Evolutionary conservation across 176 grass and related monocot species (phyloP), one percentile per base, ranked within the genome.

Genomic region (Avena atlantica): DNA sequence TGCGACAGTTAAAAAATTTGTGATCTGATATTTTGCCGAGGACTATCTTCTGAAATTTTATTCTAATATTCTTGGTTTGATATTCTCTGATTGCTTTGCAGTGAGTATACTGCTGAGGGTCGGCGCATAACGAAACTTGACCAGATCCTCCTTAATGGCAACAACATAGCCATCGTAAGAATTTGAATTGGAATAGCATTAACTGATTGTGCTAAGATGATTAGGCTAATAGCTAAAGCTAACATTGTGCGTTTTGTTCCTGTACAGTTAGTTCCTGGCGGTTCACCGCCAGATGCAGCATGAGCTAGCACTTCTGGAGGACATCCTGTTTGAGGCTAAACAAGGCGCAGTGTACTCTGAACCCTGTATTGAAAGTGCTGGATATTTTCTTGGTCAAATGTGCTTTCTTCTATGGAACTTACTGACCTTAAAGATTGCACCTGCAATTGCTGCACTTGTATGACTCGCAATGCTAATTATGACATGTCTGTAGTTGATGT

Each of bases 101-200:
- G 97, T 66, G 97, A 99, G 88, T 94, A 97, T 61, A 97, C 94
- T 70, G 48, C 97, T 23, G 97, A 99, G 87, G 97, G 97, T 1
- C 94, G 94, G 40, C 91, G 97, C 61, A 97, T 99, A 59, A 97
- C 92, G 69, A 99, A 99, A 83, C 92, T 99, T 37, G 97, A 99
- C 84, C 97, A 99, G 78, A 99, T 99, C 51, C 89, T 99, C 13
- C 80, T 99, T 21, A 99, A 99, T 37, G 97, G 97, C 67, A 99
- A 97, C 91, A 99, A 99, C 70, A 99, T 99, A 83, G 97, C 97
- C 80, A 99, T 99, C 51, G 97, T 99, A 94, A 99, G 92, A 42
- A 81, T 71, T 52, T 56, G 19, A 70, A 21, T 53, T 37, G 2
- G 27, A 70, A 70, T 31, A 61, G 14, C 15, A 81, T 34, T 48